Evolutionary conservation across 306 rosid species (phyloP).

Genomic region (Dalbergia cultrata): DNA sequence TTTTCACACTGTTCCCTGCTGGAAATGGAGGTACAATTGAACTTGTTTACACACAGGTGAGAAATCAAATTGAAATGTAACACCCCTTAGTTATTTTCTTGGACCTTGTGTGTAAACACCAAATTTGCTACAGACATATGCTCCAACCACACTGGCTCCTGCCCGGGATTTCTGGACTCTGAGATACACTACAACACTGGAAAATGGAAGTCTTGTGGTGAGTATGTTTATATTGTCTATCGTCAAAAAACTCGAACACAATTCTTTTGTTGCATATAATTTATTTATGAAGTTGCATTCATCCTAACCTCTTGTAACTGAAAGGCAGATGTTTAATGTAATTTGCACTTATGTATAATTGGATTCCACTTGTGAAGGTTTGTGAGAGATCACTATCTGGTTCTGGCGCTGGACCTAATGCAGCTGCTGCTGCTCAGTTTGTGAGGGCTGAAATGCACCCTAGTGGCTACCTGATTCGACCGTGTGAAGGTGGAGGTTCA

Average conservation of each 20-base stretch:
- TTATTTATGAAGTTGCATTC: background rate
- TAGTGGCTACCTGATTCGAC: constrained; percentile 84
- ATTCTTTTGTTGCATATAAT: background rate
- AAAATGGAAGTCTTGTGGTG: constrained; percentile 87
- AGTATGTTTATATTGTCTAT: constrained; percentile 35
- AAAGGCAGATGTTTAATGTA: background rate
- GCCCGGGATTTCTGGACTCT: constrained; percentile 92
- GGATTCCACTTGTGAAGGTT: constrained; percentile 50
- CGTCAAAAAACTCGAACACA: background rate
- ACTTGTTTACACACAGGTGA: constrained; percentile 83
- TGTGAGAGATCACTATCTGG: constrained; percentile 87
- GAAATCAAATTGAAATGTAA: background rate
- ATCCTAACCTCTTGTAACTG: constrained; percentile 21
- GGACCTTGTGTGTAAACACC: background rate
- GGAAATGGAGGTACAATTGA: constrained; percentile 85
- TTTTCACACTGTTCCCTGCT: constrained; percentile 81
- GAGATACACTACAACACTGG: constrained; percentile 77
- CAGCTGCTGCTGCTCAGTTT: constrained; percentile 68
- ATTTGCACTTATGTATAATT: background rate
- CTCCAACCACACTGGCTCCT: constrained; percentile 85
- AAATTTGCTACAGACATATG: constrained; percentile 62
- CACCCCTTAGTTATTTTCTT: constrained; percentile 1
- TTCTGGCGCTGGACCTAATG: constrained; percentile 77
- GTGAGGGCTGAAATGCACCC: constrained; percentile 82
- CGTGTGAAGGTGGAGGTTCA: constrained; percentile 90